A percentile compares a stretch with the other conserved stretches of the same genome.
Conservation (phyloP, 2,329 filamentous ascomycete genomes). For the Chrysoporthe puriensis region DNA sequence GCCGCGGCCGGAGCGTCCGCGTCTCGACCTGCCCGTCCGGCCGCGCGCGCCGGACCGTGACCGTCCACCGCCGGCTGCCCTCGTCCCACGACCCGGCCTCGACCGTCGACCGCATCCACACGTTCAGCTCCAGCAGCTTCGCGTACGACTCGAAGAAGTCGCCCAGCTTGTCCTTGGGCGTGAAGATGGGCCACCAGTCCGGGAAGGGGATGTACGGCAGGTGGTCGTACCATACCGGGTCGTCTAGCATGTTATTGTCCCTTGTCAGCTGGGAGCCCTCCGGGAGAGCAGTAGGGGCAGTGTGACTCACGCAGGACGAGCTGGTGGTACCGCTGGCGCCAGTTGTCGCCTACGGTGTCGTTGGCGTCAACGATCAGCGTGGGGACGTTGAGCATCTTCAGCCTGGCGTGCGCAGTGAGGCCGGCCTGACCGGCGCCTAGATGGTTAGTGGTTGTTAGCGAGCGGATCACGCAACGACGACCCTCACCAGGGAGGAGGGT, state of each 20-base stretch:
- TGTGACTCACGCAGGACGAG: constrained; percentile 50
- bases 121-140: constrained; percentile 63
- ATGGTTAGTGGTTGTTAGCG: constrained; percentile 23
- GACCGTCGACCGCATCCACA: constrained; percentile 60
- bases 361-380: constrained; percentile 56
- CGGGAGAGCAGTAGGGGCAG: no score
- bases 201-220: constrained; percentile 67
- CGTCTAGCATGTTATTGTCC: constrained; percentile 42
- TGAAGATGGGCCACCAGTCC: constrained; percentile 66
- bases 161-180: constrained; percentile 68
- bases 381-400: constrained; percentile 59
- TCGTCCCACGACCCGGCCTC: constrained; percentile 52
- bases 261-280: background rate
- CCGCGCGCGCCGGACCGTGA: constrained; percentile 42
- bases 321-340: constrained; percentile 60
- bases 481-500: no score
- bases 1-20: constrained; percentile 51
- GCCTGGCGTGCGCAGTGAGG: constrained; percentile 53
- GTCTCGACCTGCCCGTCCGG: constrained; percentile 39
- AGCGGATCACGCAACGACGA: no score
- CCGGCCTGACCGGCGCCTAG: constrained; percentile 60
- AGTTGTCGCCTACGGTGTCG: constrained; percentile 60
- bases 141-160: constrained; percentile 68
- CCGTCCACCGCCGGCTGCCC: constrained; percentile 54
- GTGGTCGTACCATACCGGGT: constrained; percentile 62